Percentiles rank a stretch among this genome's conserved stretches.
Evolutionary conservation across 768 basidiomycete species (phyloP).

Genomic region (Hemileccinum rubropunctum): DNA sequence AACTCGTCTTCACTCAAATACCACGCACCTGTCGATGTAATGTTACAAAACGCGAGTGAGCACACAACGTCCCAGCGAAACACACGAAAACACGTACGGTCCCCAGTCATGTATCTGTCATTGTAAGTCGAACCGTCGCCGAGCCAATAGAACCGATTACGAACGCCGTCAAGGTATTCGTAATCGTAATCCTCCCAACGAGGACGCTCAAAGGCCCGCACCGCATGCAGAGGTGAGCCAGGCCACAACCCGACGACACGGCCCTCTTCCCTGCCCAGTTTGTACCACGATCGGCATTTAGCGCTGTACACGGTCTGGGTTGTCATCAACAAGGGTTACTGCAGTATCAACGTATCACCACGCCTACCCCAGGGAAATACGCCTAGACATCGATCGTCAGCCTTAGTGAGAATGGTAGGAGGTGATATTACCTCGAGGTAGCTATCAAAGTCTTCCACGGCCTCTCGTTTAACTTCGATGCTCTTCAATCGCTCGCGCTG

Average conservation of each 20-base stretch:
- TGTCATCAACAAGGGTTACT: conserved; percentile 1
- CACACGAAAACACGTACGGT: conserved; percentile 27
- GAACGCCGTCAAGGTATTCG: conserved; percentile 40
- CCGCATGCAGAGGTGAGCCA: conserved; percentile 53
- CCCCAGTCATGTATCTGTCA: conserved; percentile 41
- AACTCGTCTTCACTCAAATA: conserved; percentile 13
- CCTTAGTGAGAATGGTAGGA: too few relatives aligned
- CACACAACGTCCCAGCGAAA: neutral
- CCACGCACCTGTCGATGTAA: conserved; percentile 7
- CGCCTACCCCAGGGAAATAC: conserved; percentile 15
- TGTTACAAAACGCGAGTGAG: neutral
- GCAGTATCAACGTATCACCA: neutral
- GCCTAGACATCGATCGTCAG: conserved; percentile 5
- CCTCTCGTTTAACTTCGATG: conserved; percentile 56
- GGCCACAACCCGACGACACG: conserved; percentile 60
- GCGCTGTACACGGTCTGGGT: conserved; percentile 54
- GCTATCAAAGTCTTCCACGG: conserved; percentile 60
- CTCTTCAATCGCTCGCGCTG: conserved; percentile 61
- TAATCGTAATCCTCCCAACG: conserved; percentile 67
- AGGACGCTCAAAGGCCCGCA: conserved; percentile 47
- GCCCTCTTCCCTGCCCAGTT: conserved; percentile 53
- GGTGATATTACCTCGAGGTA: conserved; percentile 46
- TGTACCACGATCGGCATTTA: conserved; percentile 65
- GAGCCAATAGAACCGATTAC: conserved; percentile 56
- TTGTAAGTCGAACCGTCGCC: conserved; percentile 59